These are phyloP conservation scores for Marasmius oreades DNA, from an alignment of 1,284 basidiomycete genomes.

Conservation along the genomic window DNA sequence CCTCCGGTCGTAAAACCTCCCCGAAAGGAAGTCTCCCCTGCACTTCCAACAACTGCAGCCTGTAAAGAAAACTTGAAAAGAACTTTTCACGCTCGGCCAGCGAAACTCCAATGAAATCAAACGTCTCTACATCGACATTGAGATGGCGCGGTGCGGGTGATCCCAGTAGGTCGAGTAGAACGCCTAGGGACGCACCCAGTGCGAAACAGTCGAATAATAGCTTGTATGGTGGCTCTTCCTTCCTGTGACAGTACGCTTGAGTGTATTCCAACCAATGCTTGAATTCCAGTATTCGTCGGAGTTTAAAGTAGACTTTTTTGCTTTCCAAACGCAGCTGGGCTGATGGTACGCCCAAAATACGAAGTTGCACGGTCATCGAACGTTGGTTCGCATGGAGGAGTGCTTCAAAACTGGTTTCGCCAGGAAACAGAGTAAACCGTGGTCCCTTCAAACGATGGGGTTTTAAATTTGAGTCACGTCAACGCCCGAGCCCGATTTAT, in stretches of 20 bases:
- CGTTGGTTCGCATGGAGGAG: neutral
- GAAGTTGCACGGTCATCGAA: slow-evolving; percentile 8
- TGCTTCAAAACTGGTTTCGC: neutral
- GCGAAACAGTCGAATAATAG: slow-evolving; percentile 35
- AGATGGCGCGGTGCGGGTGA: slow-evolving; percentile 28
- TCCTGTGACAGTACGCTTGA: slow-evolving; percentile 12
- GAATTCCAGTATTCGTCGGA: slow-evolving; percentile 34
- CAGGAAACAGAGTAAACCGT: too few species aligned
- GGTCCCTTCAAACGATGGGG: too few species aligned
- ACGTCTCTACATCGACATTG: slow-evolving; percentile 24
- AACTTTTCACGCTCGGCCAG: slow-evolving; percentile 26
- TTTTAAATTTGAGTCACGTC: too few species aligned
- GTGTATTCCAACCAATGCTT: slow-evolving; percentile 31
- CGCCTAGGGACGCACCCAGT: slow-evolving; percentile 32
- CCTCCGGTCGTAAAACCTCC: slow-evolving; percentile 33
- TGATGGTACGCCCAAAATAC: slow-evolving; percentile 29
- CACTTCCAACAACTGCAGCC: slow-evolving; percentile 31
- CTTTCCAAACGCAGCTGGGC: slow-evolving; percentile 32
- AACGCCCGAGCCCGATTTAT: too few species aligned
- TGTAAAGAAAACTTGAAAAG: slow-evolving; percentile 31
- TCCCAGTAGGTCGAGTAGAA: slow-evolving; percentile 35
- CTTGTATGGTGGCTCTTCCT: slow-evolving; percentile 21
- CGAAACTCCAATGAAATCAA: slow-evolving; percentile 24
- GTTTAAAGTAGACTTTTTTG: slow-evolving; percentile 32
- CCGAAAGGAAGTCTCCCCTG: slow-evolving; percentile 32